phyloP scores from a whole-genome alignment of 805 yeast genomes.

The Aciculoconidium aculeatum region DNA sequence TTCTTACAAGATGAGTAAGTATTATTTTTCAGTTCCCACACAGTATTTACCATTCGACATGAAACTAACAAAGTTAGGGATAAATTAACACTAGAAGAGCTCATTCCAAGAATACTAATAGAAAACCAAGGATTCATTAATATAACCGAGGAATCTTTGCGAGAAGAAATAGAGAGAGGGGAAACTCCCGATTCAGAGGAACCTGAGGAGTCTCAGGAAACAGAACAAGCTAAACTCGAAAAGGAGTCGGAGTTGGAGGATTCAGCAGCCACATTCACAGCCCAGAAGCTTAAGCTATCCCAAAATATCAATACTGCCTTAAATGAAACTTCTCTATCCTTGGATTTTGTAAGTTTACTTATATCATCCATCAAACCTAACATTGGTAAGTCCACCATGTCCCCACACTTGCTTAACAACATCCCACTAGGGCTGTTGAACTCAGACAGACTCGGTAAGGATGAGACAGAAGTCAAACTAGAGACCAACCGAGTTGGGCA shows the following conservation, averaged over 20 bases:
- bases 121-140: constrained; percentile 57
- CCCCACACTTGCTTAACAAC: constrained; percentile 70
- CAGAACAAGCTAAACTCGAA: background rate
- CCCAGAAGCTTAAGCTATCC: constrained; percentile 48
- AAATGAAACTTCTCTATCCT: constrained; percentile 82
- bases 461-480: constrained; percentile 11
- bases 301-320: constrained; percentile 58
- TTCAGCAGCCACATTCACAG: constrained; percentile 38
- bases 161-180: constrained; percentile 41
- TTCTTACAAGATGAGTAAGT: constrained; percentile 37
- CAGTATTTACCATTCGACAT: background rate
- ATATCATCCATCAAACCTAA: constrained; percentile 79
- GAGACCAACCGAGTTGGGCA: constrained; percentile 39
- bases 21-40: background rate
- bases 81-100: constrained; percentile 43
- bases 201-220: constrained; percentile 9
- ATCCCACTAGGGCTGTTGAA: constrained; percentile 73
- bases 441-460: constrained; percentile 32
- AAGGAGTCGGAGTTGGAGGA: constrained; percentile 9
- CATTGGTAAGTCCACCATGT: constrained; percentile 82
- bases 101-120: constrained; percentile 53
- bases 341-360: constrained; percentile 81
- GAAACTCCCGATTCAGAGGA: constrained; percentile 9
- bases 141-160: constrained; percentile 50
- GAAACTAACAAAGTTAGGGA: constrained; percentile 22